A percentile compares a stretch with the other conserved stretches of the same genome.
These are phyloP conservation scores for Sclerotinia trifoliorum DNA, from an alignment of 2,329 filamentous ascomycete genomes.

Conservation along the genomic window DNA sequence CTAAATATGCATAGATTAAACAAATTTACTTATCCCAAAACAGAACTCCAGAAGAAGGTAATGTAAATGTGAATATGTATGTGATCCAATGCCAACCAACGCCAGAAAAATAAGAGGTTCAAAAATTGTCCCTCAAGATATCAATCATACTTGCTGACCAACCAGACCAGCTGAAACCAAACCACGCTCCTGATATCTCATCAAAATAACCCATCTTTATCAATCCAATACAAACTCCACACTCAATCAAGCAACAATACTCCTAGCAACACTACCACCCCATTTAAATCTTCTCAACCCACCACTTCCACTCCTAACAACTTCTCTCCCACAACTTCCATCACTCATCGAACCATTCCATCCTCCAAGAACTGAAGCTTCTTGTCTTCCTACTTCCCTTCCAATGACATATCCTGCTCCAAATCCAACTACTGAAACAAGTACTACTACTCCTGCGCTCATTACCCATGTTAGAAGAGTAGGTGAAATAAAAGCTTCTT, in stretches of 20 bases:
- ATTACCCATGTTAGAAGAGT: slow-evolving; percentile 63
- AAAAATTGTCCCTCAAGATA: not conserved
- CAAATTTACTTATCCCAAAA: not conserved
- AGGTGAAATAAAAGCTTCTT: slow-evolving; percentile 51
- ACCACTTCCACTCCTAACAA: slow-evolving; percentile 29
- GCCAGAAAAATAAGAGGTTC: not conserved
- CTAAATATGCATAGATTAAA: slow-evolving; percentile 1
- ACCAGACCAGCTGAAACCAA: not conserved
- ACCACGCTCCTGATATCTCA: slow-evolving; percentile 2
- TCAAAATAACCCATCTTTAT: not conserved
- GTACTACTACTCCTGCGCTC: slow-evolving; percentile 64
- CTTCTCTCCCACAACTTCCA: slow-evolving; percentile 35
- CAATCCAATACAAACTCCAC: not conserved
- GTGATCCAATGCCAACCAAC: not conserved
- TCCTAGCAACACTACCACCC: slow-evolving; percentile 34
- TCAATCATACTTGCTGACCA: not conserved
- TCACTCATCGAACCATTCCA: slow-evolving; percentile 31
- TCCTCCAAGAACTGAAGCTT: slow-evolving; percentile 40
- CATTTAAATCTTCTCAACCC: slow-evolving; percentile 37
- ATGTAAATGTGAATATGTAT: not conserved
- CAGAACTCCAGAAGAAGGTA: not conserved
- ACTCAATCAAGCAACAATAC: slow-evolving; percentile 32
- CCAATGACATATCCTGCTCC: slow-evolving; percentile 68
- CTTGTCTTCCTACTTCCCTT: slow-evolving; percentile 63
- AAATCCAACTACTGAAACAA: slow-evolving; percentile 67